Conservation (phyloP, 2,329 filamentous ascomycete species). For the Albifimbria verrucaria region DNA sequence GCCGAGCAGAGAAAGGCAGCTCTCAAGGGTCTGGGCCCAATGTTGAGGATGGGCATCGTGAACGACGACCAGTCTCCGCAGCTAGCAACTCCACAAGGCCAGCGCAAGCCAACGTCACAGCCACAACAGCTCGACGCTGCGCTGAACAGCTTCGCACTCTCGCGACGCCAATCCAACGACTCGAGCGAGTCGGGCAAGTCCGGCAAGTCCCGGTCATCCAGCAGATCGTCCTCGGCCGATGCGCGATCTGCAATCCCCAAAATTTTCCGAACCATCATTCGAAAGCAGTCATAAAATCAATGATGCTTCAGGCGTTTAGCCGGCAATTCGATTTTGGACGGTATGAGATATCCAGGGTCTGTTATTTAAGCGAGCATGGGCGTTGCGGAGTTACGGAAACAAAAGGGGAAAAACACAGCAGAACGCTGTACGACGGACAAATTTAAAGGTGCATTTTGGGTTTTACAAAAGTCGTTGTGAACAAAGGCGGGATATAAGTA, state of each 20-base stretch:
- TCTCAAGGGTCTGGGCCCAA: conserved; percentile 1
- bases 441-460: neutral
- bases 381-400: neutral
- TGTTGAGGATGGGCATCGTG: conserved; percentile 1
- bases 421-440: neutral
- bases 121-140: neutral
- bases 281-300: neutral
- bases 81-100: neutral
- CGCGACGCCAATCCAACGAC: too few species aligned
- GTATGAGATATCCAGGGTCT: neutral
- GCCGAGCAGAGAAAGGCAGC: conserved; percentile 11
- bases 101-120: neutral
- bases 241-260: neutral
- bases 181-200: neutral
- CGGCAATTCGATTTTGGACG: too few species aligned
- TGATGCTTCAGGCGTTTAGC: too few species aligned
- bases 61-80: neutral
- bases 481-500: too few species aligned
- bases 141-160: too few species aligned
- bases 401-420: neutral
- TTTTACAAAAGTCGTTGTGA: neutral
- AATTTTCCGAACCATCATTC: neutral
- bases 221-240: neutral
- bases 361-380: neutral
- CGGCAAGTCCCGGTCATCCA: neutral